Evolutionary conservation across 2,329 filamentous ascomycete species (phyloP).

Genomic region (Aspergillus pseudonomiae): DNA sequence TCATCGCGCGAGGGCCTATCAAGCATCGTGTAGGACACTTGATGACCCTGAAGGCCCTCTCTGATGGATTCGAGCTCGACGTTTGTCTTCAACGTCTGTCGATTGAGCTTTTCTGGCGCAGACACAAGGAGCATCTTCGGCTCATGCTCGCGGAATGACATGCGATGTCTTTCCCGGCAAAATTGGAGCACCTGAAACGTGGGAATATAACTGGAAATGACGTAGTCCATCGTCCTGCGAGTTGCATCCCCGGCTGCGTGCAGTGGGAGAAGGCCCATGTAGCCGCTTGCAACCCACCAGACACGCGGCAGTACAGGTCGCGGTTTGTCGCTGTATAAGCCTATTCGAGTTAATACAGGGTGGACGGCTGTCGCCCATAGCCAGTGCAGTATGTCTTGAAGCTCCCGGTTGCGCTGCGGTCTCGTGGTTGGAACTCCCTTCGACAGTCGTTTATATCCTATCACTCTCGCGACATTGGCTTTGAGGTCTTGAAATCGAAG

Average conservation of each 20-base stretch:
- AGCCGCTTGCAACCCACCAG: conserved; percentile 2
- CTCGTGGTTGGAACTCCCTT: background rate
- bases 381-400: background rate
- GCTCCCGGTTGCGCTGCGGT: background rate
- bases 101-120: too few relatives aligned
- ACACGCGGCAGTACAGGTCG: background rate
- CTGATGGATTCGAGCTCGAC: too few relatives aligned
- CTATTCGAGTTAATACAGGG: background rate
- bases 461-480: background rate
- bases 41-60: too few relatives aligned
- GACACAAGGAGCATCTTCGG: background rate
- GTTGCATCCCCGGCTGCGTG: background rate
- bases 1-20: background rate
- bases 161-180: background rate
- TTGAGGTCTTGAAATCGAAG: background rate
- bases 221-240: background rate
- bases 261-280: background rate
- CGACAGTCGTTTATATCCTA: background rate
- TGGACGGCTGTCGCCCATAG: background rate
- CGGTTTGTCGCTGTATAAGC: background rate
- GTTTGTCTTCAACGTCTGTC: too few relatives aligned
- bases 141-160: background rate
- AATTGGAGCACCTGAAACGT: background rate
- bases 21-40: background rate
- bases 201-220: conserved; percentile 1